phyloP scores from a whole-genome alignment of 2,329 filamentous ascomycete genomes.

The Trichoderma atrobrunneum region DNA sequence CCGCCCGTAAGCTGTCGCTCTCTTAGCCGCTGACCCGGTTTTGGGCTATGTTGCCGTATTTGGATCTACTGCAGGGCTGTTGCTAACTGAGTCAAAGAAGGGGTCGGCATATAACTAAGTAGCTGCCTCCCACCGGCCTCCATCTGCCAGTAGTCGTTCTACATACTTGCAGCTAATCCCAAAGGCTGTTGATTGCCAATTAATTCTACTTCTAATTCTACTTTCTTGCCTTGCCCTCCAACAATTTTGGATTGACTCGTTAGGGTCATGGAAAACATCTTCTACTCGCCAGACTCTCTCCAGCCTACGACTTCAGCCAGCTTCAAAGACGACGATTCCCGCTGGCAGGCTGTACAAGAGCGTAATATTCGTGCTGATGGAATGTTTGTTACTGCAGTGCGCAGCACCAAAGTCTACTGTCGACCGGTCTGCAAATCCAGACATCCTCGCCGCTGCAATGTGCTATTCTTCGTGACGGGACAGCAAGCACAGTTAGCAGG shows the following conservation, averaged over 20 bases:
- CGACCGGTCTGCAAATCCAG: conserved; percentile 1
- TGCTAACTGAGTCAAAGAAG: neutral
- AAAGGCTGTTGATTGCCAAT: neutral
- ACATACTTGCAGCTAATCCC: neutral
- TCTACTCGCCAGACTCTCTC: neutral
- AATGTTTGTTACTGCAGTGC: neutral
- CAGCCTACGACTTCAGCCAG: neutral
- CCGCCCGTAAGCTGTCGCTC: neutral
- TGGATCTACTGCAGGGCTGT: neutral
- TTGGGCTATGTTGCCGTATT: neutral
- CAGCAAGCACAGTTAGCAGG: neutral
- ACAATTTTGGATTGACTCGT: neutral
- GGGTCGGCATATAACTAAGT: neutral
- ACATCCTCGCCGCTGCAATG: neutral
- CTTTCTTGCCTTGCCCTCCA: neutral
- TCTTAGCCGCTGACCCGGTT: neutral
- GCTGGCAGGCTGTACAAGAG: neutral
- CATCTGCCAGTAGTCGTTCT: neutral
- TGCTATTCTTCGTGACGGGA: neutral
- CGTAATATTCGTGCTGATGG: neutral
- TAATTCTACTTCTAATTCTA: neutral
- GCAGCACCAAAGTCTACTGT: neutral
- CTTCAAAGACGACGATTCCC: neutral
- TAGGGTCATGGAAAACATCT: neutral
- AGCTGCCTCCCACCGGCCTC: neutral